A percentile compares a stretch with the other conserved stretches of the same genome.
Evolutionary conservation across 805 yeast species (phyloP).

Genomic region (Spencermartinsiella europaea): DNA sequence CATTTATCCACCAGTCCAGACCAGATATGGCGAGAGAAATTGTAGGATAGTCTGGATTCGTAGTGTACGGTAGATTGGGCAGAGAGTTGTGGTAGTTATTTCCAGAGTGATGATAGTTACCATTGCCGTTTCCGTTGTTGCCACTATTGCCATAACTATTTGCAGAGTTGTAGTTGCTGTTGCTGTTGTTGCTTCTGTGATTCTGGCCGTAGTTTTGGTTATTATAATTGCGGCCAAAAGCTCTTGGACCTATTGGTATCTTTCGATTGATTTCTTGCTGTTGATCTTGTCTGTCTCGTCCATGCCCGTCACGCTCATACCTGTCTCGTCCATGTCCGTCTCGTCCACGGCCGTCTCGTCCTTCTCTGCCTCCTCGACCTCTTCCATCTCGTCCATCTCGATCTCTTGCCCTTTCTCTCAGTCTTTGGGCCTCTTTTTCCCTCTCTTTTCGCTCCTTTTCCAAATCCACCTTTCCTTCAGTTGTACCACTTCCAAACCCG

Average conservation of each 20-base stretch:
- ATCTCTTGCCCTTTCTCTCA: background rate
- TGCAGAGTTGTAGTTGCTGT: background rate
- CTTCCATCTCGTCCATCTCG: background rate
- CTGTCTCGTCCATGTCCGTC: no score
- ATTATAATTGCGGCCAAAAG: background rate
- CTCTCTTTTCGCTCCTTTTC: background rate
- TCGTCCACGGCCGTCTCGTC: background rate
- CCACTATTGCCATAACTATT: background rate
- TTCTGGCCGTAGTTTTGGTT: background rate
- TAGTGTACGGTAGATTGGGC: background rate
- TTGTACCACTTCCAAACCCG: background rate
- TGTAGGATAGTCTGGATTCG: background rate
- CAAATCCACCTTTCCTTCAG: background rate
- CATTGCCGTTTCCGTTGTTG: background rate
- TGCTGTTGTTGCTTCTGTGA: background rate
- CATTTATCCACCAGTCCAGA: constrained; percentile 23
- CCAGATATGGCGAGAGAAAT: constrained; percentile 4
- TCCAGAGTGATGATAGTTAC: background rate
- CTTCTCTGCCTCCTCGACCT: background rate
- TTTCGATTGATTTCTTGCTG: background rate
- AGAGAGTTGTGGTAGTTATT: background rate
- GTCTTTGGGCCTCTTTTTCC: background rate
- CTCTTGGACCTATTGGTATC: background rate
- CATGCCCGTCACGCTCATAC: background rate
- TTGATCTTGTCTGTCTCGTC: background rate